Evolutionary conservation across 352 stramenopile species (phyloP), one percentile per base, ranked within the genome.

Genomic region (Globisporangium canariense): DNA sequence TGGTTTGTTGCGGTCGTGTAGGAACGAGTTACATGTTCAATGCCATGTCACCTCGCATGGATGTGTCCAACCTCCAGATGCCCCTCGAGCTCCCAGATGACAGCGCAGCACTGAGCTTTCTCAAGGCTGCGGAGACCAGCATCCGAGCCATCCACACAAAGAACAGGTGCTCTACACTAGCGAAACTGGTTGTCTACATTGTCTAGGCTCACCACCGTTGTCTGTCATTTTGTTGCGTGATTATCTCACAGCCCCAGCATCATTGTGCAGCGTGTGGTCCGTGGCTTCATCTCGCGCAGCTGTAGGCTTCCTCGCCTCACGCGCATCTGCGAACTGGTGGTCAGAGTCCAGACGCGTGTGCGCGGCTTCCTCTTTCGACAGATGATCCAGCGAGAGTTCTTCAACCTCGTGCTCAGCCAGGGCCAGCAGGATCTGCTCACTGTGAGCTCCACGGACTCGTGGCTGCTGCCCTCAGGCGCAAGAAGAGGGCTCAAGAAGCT

Each of bases 321-420:
- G 9, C 68, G 66, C 46, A 55, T 94, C 13, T 81, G 83, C 2
- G 62, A 56, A 7, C 74, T 86, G 11, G 62, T 92, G 20, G 69
- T 85, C 28, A 74, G 68, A 4, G 79, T 90, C 13, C 79, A 92
- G 51, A 79, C 77, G 28, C 69, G 69, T 20, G 76, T 81, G 25
- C 77, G 83, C 16, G 85, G 85, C 6, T 92, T 89, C 60, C 66
- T 92, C 8, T 75, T 92, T 1, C 77, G 85, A 0, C 69, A 72
- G 3, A 60, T 69, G 2, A 74, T 94, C 11, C 68, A 69, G 18
- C 64, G 62, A 16, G 70, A 84, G 43, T 88, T 92, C 49, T 71
- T 70, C 10, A 71, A 78, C 36, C 65, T 91, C 18, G 77, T 91
- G 22, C 60, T 70, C 6, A 58, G 64, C 3, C 75, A 76, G 16